Base-by-base conservation (phyloP, 169 alveolate genomes). In the Cryptosporidium baileyi region DNA sequence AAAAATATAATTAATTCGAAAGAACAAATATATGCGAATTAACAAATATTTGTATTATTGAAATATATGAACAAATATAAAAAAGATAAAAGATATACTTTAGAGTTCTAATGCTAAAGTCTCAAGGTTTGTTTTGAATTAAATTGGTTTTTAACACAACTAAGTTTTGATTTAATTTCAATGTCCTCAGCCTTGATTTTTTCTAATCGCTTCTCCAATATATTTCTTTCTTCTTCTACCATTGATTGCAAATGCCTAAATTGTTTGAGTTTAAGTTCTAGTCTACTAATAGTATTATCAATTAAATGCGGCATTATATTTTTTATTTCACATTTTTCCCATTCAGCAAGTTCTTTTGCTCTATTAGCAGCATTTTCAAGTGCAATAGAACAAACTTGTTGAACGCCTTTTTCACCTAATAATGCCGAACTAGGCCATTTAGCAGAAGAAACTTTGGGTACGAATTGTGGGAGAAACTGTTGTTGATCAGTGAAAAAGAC, bases 391-490 rank as follows among this genome's bases (percentile, higher is more conserved):
- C 85, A 74, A 8, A 74, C 85, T 19, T 74, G 61, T 57, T 74
- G 85, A 74, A 74, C 61, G 1, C 74, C 85, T 4, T 74, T 47
- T 54, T 74, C 85, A 0, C 85, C 85, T 17, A 74, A 38, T 5
- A 74, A 26, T 22, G 85, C 85, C 17, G 85, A 74, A 15, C 85
- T 74, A 7, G 85, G 85, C 85, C 85, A 74, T 8, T 52, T 57
- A 9, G 85, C 85, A 1, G 85, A 74, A 40, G 85, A 74, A 40
- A 74, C 17, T 13, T 32, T 54, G 11, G 85, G 85, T 32, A 57
- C 61, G 26, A 36, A 36, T 54, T 74, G 65, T 40, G 85, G 85
- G 8, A 74, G 34, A 36, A 51, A 74, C 13, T 15, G 54, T 9
- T 34, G 13, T 17, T 13, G 38, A 17, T 19, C 38, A 32, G 13